Conservation (phyloP, 768 basidiomycete genomes). For the Russula sp. region DNA sequence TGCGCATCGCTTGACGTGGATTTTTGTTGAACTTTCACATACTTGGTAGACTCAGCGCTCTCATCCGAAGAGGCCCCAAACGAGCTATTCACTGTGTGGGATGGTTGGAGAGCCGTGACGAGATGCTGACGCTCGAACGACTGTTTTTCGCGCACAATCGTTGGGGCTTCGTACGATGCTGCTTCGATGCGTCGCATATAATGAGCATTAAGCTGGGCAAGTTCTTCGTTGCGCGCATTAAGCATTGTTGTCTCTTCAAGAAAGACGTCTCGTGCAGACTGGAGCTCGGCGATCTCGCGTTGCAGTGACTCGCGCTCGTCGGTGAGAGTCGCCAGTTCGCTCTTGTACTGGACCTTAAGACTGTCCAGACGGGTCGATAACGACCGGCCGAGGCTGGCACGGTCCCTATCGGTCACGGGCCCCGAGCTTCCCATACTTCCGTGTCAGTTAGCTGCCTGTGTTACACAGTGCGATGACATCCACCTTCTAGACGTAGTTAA, state of each 20-base stretch:
- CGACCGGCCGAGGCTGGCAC: conserved; percentile 43
- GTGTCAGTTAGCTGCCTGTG: not conserved
- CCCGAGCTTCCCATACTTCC: conserved; percentile 20
- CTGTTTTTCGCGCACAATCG: not conserved
- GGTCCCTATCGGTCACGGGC: conserved; percentile 19
- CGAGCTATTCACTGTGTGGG: conserved; percentile 12
- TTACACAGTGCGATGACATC: conserved; percentile 22
- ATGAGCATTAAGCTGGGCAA: conserved; percentile 80
- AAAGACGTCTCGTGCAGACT: conserved; percentile 76
- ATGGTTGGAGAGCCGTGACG: not conserved
- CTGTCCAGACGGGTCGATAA: conserved; percentile 80
- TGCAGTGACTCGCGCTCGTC: conserved; percentile 71
- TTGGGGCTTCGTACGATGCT: conserved; percentile 7
- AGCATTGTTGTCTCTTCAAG: conserved; percentile 89
- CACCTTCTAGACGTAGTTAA: conserved; percentile 70
- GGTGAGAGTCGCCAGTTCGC: conserved; percentile 78
- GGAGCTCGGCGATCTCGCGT: conserved; percentile 82
- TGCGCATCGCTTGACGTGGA: conserved; percentile 36
- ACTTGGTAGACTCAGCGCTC: conserved; percentile 34
- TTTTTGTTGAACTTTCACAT: conserved; percentile 31
- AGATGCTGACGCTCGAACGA: conserved; percentile 11
- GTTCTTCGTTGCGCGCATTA: conserved; percentile 86
- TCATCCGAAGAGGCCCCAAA: conserved; percentile 38
- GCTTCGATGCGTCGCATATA: conserved; percentile 72
- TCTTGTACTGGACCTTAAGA: conserved; percentile 81